Percentiles rank a stretch among this genome's conserved stretches.
Conservation (phyloP, 2,329 filamentous ascomycete species). For the Stagonosporopsis vannaccii region DNA sequence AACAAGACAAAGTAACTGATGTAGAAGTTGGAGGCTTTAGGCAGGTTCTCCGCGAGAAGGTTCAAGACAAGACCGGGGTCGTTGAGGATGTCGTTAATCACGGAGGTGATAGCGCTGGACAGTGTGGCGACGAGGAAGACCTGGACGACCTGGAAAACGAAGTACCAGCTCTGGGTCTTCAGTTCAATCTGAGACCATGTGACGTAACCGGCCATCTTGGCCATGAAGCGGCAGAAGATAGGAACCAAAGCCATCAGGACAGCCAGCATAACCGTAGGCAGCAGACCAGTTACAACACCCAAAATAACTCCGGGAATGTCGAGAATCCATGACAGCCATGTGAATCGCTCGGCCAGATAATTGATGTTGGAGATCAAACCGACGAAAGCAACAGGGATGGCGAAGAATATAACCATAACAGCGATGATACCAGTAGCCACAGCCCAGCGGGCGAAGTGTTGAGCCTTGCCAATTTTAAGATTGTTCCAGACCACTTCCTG, state of each 20-base stretch:
- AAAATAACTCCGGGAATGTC: conserved; percentile 51
- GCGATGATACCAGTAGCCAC: conserved; percentile 50
- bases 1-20: conserved; percentile 94
- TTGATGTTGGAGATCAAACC: conserved; percentile 56
- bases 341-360: conserved; percentile 48
- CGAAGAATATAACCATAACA: conserved; percentile 56
- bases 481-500: conserved; percentile 59
- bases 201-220: conserved; percentile 48
- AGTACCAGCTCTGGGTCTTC: conserved; percentile 91
- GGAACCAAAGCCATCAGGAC: conserved; percentile 55
- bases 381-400: conserved; percentile 55
- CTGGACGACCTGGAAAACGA: conserved; percentile 90
- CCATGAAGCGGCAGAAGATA: conserved; percentile 51
- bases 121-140: conserved; percentile 90
- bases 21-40: conserved; percentile 91
- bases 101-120: conserved; percentile 76
- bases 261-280: conserved; percentile 53
- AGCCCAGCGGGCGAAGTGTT: conserved; percentile 40
- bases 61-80: conserved; percentile 67
- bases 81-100: conserved; percentile 61
- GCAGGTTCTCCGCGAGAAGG: conserved; percentile 76
- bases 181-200: conserved; percentile 62
- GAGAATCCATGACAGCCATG: conserved; percentile 54
- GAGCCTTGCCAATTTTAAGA: conserved; percentile 48
- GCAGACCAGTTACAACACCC: conserved; percentile 56